Evolutionary conservation across 768 basidiomycete species (phyloP).

Genomic region (Auriscalpium vulgare): DNA sequence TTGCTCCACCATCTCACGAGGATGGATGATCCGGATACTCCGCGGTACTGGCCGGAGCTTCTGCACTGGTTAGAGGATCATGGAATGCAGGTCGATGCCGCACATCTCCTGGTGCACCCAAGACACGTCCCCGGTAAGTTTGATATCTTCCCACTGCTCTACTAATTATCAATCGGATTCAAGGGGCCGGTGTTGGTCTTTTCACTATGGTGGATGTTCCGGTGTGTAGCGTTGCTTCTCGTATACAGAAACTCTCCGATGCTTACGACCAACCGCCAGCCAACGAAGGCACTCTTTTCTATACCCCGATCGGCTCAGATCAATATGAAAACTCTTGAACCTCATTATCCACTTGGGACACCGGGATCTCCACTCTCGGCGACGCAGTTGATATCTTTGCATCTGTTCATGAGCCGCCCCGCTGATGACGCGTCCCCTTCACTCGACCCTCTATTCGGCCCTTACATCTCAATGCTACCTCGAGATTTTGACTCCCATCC

Average conservation of each 20-base stretch:
- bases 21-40: background rate
- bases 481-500: slow-evolving; percentile 70
- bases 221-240: slow-evolving; percentile 26
- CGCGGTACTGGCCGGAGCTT: slow-evolving; percentile 9
- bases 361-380: slow-evolving; percentile 38
- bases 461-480: slow-evolving; percentile 78
- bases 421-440: slow-evolving; percentile 28
- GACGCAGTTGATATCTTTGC: slow-evolving; percentile 71
- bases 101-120: slow-evolving; percentile 42
- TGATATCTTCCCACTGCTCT: background rate
- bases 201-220: slow-evolving; percentile 39
- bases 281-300: slow-evolving; percentile 41
- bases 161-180: background rate
- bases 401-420: slow-evolving; percentile 66
- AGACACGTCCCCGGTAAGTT: slow-evolving; percentile 40
- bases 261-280: background rate
- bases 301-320: slow-evolving; percentile 66
- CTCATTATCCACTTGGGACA: slow-evolving; percentile 40
- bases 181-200: slow-evolving; percentile 66
- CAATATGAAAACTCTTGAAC: slow-evolving; percentile 60
- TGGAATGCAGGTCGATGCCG: slow-evolving; percentile 21
- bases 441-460: slow-evolving; percentile 51
- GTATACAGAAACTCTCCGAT: background rate
- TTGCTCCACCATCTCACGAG: no score
- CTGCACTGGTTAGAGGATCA: slow-evolving; percentile 11